phyloP scores from a whole-genome alignment of 73 alveolate genomes.

The Effrenium voratum region DNA sequence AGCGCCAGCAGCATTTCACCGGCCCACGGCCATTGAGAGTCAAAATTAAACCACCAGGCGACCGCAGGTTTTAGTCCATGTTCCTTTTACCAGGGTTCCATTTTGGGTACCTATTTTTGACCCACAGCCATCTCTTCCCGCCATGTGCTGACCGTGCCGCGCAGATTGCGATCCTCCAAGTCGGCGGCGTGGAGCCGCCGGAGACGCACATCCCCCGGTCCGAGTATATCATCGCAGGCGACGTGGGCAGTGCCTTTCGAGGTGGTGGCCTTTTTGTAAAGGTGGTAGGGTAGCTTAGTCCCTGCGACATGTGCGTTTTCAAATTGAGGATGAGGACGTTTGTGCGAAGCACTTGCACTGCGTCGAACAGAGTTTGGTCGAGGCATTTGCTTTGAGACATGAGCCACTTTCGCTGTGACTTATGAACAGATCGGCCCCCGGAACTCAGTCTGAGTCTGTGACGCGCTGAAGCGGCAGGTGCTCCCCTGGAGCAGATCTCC shows the following conservation, averaged over 20 bases:
- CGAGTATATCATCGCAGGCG: constrained; percentile 92
- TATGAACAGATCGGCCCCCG: not conserved
- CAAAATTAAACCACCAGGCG: too few species aligned
- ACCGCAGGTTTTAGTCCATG: too few species aligned
- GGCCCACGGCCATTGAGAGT: too few species aligned
- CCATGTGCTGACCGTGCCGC: too few species aligned
- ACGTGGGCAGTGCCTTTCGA: not conserved
- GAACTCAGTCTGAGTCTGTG: not conserved
- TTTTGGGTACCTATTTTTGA: too few species aligned
- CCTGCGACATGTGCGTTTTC: too few species aligned
- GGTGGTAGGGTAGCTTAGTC: too few species aligned
- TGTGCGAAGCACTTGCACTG: not conserved
- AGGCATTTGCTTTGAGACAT: not conserved
- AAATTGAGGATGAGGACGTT: too few species aligned
- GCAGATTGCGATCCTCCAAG: constrained; percentile 96
- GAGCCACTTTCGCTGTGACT: not conserved
- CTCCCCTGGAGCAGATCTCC: constrained; percentile 93
- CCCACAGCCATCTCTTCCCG: too few species aligned
- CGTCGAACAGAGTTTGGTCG: not conserved
- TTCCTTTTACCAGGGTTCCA: too few species aligned
- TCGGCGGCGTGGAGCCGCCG: constrained; percentile 97
- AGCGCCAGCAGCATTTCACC: too few species aligned
- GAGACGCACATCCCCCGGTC: constrained; percentile 72
- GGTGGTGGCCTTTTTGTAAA: too few species aligned
- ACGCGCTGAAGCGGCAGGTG: not conserved